A percentile compares a stretch with the other conserved stretches of the same genome.
These are phyloP conservation scores for Monosporascus ibericus DNA, from an alignment of 2,329 filamentous ascomycete species.

Conservation along the genomic window DNA sequence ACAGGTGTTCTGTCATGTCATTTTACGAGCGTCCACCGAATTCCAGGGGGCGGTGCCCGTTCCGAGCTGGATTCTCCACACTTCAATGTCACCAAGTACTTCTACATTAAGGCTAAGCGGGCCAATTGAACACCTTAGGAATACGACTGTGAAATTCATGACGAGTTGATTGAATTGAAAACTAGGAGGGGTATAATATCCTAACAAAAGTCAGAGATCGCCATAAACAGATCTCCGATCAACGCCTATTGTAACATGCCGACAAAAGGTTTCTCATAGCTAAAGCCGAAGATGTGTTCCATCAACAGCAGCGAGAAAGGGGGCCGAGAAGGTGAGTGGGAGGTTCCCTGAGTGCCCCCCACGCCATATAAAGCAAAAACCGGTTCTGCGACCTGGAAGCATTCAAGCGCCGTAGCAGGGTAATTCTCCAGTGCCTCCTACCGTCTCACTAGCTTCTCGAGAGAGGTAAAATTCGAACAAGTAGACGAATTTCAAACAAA, in stretches of 20 bases:
- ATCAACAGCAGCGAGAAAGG: conserved; percentile 12
- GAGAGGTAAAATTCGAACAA: too few species aligned
- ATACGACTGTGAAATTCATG: conserved; percentile 61
- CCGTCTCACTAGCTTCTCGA: too few species aligned
- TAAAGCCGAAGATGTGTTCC: conserved; percentile 16
- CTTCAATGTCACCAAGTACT: conserved; percentile 60
- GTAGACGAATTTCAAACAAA: too few species aligned
- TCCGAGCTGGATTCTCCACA: conserved; percentile 65
- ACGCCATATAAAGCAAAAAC: conserved; percentile 4
- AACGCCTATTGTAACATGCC: conserved; percentile 9
- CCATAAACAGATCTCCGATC: neutral
- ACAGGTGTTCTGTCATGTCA: conserved; percentile 56
- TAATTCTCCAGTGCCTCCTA: neutral
- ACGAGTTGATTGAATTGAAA: conserved; percentile 59
- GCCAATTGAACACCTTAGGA: conserved; percentile 60
- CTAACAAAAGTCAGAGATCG: conserved; percentile 25
- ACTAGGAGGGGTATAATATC: conserved; percentile 50
- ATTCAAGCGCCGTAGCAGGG: conserved; percentile 8
- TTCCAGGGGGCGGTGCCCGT: conserved; percentile 49
- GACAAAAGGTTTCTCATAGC: conserved; percentile 16
- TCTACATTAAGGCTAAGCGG: conserved; percentile 55
- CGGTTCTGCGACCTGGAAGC: conserved; percentile 17
- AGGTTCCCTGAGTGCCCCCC: neutral
- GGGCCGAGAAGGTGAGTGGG: neutral
- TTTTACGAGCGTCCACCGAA: conserved; percentile 62